Conservation (phyloP, 1,139 yeast species). For the Yamadazyma buinensis region DNA sequence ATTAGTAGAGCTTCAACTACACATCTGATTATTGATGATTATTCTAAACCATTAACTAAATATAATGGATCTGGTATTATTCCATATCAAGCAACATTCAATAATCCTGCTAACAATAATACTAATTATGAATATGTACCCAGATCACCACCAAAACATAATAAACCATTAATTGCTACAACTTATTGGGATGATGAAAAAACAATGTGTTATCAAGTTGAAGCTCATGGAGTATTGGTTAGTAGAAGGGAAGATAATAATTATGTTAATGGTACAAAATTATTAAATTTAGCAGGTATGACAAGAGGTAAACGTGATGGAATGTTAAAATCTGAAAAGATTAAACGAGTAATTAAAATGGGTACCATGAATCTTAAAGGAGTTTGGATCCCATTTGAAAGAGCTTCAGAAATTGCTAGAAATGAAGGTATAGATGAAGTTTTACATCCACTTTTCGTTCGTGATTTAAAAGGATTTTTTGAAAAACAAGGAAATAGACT, state of each 20-base stretch:
- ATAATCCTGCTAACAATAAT: not conserved
- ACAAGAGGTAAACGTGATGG: conserved; percentile 97
- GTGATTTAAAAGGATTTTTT: conserved; percentile 35
- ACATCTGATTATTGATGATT: not conserved
- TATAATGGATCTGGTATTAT: not conserved
- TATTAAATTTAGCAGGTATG: conserved; percentile 90
- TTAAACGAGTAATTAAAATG: conserved; percentile 43
- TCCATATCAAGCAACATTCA: not conserved
- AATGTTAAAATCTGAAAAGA: conserved; percentile 52
- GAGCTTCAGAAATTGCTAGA: conserved; percentile 50
- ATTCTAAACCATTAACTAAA: not conserved
- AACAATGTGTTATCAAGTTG: conserved; percentile 48
- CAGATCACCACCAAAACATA: conserved; percentile 11
- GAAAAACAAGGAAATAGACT: conserved; percentile 24
- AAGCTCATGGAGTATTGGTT: conserved; percentile 41
- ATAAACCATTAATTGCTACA: conserved; percentile 41
- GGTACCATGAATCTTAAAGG: conserved; percentile 56
- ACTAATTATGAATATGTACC: not conserved
- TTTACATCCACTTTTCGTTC: conserved; percentile 46
- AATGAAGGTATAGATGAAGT: conserved; percentile 40
- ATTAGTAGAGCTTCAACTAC: conserved; percentile 1
- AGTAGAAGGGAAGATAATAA: conserved; percentile 51
- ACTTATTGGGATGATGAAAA: conserved; percentile 47
- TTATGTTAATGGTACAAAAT: conserved; percentile 54
- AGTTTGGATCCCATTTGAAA: conserved; percentile 55